Percentiles rank a stretch among this genome's conserved stretches.
Evolutionary conservation across 2,329 filamentous ascomycete genomes (phyloP).

Genomic region (Bretziella fagacearum): DNA sequence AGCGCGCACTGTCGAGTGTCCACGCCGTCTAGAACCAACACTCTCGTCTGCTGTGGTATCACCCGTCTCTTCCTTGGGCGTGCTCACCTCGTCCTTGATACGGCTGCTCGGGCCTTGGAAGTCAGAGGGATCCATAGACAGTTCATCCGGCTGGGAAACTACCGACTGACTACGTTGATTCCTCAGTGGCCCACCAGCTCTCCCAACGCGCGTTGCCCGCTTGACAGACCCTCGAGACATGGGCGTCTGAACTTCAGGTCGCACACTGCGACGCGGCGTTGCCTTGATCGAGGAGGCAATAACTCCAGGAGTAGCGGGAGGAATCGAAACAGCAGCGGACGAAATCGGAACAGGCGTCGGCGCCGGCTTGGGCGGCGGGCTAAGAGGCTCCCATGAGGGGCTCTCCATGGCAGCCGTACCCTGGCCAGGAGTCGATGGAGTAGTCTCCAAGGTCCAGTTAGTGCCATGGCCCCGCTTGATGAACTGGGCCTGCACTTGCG

Average conservation of each 20-base stretch:
- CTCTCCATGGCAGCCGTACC: constrained; percentile 27
- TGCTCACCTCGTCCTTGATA: constrained; percentile 44
- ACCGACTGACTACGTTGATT: constrained; percentile 30
- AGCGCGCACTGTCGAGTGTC: constrained; percentile 25
- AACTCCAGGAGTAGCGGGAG: constrained; percentile 17
- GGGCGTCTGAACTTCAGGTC: constrained; percentile 14
- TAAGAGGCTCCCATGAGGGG: constrained; percentile 39
- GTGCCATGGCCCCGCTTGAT: constrained; percentile 31
- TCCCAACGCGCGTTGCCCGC: constrained; percentile 6
- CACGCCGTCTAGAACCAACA: constrained; percentile 24
- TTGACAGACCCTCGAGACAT: constrained; percentile 8
- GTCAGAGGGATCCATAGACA: constrained; percentile 27
- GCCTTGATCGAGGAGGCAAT: constrained; percentile 10
- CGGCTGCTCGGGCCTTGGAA: constrained; percentile 20
- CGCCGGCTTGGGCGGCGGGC: constrained; percentile 8
- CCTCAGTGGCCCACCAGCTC: constrained; percentile 13
- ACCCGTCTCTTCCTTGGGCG: constrained; percentile 39
- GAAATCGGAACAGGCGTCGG: not conserved
- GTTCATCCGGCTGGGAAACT: constrained; percentile 31
- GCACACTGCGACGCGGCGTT: constrained; percentile 9
- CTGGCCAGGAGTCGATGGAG: constrained; percentile 38
- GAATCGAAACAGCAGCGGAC: constrained; percentile 15
- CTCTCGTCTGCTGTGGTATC: constrained; percentile 41
- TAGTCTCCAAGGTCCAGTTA: constrained; percentile 40
- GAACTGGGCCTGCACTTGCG: constrained; percentile 14